Conservation (phyloP, 768 basidiomycete species). For the Rubroboletus satanas region DNA sequence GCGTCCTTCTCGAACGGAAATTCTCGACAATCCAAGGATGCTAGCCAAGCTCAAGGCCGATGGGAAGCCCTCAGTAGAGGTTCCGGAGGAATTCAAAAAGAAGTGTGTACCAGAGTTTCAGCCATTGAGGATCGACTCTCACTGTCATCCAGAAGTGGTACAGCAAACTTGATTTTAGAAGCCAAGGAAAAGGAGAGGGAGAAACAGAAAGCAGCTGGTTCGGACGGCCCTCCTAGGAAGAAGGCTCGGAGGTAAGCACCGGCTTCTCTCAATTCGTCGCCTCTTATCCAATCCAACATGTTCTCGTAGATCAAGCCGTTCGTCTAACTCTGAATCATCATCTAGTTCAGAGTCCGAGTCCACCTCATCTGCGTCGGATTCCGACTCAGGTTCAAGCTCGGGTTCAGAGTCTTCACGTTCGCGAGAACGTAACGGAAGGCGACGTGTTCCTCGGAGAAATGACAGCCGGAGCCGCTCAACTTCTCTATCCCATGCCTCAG, state of each 20-base stretch:
- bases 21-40: slow-evolving; percentile 72
- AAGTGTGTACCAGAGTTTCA: slow-evolving; percentile 45
- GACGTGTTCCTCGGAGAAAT: slow-evolving; percentile 34
- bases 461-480: slow-evolving; percentile 22
- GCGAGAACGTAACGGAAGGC: slow-evolving; percentile 39
- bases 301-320: slow-evolving; percentile 32
- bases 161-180: slow-evolving; percentile 82
- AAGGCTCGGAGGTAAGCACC: slow-evolving; percentile 39
- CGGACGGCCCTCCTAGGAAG: slow-evolving; percentile 33
- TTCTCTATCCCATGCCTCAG: slow-evolving; percentile 19
- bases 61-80: slow-evolving; percentile 74
- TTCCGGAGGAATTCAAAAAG: slow-evolving; percentile 88
- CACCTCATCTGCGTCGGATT: slow-evolving; percentile 29
- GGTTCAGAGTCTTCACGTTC: slow-evolving; percentile 45
- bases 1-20: slow-evolving; percentile 84
- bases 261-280: slow-evolving; percentile 12
- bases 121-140: not conserved
- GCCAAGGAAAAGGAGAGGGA: slow-evolving; percentile 75
- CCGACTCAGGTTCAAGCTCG: slow-evolving; percentile 39
- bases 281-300: not conserved
- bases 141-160: slow-evolving; percentile 51
- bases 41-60: slow-evolving; percentile 65
- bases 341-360: slow-evolving; percentile 21
- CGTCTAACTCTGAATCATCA: slow-evolving; percentile 26
- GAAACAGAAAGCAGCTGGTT: slow-evolving; percentile 32